Conservation (phyloP, 208 protist genomes). For the Leishmania braziliensis region DNA sequence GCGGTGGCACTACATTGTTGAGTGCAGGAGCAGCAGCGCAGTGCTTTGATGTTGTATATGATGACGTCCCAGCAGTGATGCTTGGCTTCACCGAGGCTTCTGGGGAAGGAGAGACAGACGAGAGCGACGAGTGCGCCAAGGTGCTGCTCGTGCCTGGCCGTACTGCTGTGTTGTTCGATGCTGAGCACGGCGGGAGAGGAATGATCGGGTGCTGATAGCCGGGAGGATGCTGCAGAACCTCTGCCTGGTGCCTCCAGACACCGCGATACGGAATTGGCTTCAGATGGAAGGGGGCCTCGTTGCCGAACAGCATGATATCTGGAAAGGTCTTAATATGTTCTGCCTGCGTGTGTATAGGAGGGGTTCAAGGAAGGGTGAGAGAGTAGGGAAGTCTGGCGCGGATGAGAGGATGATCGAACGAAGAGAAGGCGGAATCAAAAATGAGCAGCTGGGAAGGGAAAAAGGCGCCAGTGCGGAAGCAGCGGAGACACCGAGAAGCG, state of each 20-base stretch:
- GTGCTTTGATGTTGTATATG: neutral
- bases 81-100: neutral
- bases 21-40: neutral
- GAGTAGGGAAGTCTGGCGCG: neutral
- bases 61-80: neutral
- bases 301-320: constrained; percentile 55
- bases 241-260: constrained; percentile 59
- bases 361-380: neutral
- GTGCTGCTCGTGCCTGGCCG: neutral
- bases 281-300: constrained; percentile 61
- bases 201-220: constrained; percentile 58
- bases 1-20: neutral
- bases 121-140: neutral
- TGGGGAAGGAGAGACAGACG: neutral
- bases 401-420: neutral
- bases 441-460: neutral
- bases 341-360: neutral
- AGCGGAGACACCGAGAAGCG: neutral
- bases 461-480: neutral
- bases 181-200: constrained; percentile 10
- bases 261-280: constrained; percentile 62
- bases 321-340: neutral
- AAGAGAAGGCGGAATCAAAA: neutral
- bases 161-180: neutral
- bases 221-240: constrained; percentile 67